A percentile compares a stretch with the other conserved stretches of the same genome.
phyloP scores from a whole-genome alignment of 2,329 filamentous ascomycete genomes.

The Zarea fungicola region DNA sequence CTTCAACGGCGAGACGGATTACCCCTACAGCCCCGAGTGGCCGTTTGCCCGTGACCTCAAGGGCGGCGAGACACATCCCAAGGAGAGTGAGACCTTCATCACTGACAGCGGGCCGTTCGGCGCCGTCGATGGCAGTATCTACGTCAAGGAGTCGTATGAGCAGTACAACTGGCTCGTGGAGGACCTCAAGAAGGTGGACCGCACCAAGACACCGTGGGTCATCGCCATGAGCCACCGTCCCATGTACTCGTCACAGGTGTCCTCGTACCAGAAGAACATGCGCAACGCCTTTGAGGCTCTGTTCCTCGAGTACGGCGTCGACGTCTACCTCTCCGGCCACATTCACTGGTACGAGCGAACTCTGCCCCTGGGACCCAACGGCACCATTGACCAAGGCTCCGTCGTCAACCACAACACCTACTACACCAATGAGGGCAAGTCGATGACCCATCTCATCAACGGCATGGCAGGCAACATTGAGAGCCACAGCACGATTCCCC shows the following conservation, averaged over 20 bases:
- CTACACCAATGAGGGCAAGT: slow-evolving; percentile 39
- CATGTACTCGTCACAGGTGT: slow-evolving; percentile 41
- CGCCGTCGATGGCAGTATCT: slow-evolving; percentile 32
- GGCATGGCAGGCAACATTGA: slow-evolving; percentile 51
- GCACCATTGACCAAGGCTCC: slow-evolving; percentile 35
- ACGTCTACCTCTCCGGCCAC: slow-evolving; percentile 36
- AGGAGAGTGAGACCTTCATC: slow-evolving; percentile 35
- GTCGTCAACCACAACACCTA: slow-evolving; percentile 45
- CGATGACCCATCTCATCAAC: slow-evolving; percentile 46
- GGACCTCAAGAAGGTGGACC: slow-evolving; percentile 40
- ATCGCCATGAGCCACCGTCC: slow-evolving; percentile 44
- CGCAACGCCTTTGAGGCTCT: slow-evolving; percentile 41
- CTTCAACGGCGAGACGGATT: slow-evolving; percentile 46
- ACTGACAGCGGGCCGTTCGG: slow-evolving; percentile 48
- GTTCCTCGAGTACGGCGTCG: slow-evolving; percentile 39
- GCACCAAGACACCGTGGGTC: slow-evolving; percentile 44
- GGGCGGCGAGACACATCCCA: slow-evolving; percentile 36
- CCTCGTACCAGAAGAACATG: slow-evolving; percentile 38
- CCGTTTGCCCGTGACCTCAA: slow-evolving; percentile 38
- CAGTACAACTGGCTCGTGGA: slow-evolving; percentile 42
- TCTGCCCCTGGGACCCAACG: slow-evolving; percentile 20
- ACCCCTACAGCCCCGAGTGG: slow-evolving; percentile 40
- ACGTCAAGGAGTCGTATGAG: slow-evolving; percentile 37
- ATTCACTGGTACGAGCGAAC: slow-evolving; percentile 22
- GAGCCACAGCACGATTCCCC: slow-evolving; percentile 37